These are phyloP conservation scores for Candida silvatica DNA, from an alignment of 805 yeast species.

Conservation along the genomic window DNA sequence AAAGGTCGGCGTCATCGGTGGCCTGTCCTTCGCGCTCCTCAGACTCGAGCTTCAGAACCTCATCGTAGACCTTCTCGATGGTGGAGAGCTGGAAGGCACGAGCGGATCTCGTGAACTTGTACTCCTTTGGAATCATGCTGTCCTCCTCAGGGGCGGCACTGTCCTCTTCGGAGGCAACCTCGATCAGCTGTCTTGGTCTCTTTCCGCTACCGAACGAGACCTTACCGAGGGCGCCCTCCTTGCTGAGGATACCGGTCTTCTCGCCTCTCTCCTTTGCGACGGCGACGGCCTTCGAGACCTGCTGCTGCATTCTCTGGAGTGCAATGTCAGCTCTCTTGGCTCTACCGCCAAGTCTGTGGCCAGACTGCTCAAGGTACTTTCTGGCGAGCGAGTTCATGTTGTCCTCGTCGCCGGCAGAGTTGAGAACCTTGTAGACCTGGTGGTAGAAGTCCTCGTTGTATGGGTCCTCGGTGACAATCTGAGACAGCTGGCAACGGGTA, in stretches of 20 bases:
- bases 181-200: constrained; percentile 82
- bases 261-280: constrained; percentile 81
- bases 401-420: constrained; percentile 45
- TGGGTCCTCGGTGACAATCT: constrained; percentile 95
- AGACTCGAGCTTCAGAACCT: constrained; percentile 74
- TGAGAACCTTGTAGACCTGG: constrained; percentile 79
- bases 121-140: constrained; percentile 23
- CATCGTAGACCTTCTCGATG: constrained; percentile 72
- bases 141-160: constrained; percentile 15
- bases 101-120: constrained; percentile 25
- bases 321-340: constrained; percentile 82
- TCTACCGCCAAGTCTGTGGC: constrained; percentile 84
- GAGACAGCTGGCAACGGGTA: constrained; percentile 88
- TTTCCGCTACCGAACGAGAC: constrained; percentile 72
- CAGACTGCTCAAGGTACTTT: constrained; percentile 85
- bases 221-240: constrained; percentile 87
- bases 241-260: constrained; percentile 48
- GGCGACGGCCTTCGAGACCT: constrained; percentile 91
- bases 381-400: constrained; percentile 81
- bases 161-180: constrained; percentile 29
- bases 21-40: constrained; percentile 48
- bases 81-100: constrained; percentile 52
- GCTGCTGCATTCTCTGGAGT: constrained; percentile 95
- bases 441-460: constrained; percentile 94
- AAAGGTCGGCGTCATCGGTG: constrained; percentile 42